phyloP scores from a whole-genome alignment of 2,329 filamentous ascomycete genomes.

The Rutstroemia sp. region DNA sequence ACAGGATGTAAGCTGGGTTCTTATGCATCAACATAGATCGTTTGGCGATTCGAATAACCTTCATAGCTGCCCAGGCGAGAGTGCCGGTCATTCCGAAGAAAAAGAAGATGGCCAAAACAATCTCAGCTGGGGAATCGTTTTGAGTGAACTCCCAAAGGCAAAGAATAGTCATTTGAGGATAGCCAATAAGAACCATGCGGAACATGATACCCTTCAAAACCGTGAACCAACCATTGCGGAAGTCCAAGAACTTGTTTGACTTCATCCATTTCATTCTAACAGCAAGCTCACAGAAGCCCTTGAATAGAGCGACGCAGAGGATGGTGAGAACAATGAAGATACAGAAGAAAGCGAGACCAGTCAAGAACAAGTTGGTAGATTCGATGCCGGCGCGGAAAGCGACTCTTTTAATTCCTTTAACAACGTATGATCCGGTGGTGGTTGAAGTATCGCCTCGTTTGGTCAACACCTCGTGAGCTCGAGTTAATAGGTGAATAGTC shows the following conservation, averaged over 20 bases:
- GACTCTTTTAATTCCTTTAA: constrained; percentile 82
- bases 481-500: constrained; percentile 25
- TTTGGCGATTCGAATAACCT: constrained; percentile 83
- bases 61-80: constrained; percentile 78
- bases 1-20: constrained; percentile 94
- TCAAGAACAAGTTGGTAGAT: constrained; percentile 87
- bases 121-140: constrained; percentile 75
- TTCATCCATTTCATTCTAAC: constrained; percentile 73
- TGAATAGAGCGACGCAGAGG: constrained; percentile 68
- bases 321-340: constrained; percentile 72
- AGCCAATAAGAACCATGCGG: constrained; percentile 82
- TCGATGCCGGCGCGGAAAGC: constrained; percentile 83
- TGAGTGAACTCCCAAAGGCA: constrained; percentile 91
- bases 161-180: constrained; percentile 82
- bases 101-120: constrained; percentile 84
- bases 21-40: constrained; percentile 87
- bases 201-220: constrained; percentile 92
- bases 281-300: constrained; percentile 69
- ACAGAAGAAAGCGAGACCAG: constrained; percentile 81
- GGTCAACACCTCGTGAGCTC: constrained; percentile 34
- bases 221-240: constrained; percentile 89
- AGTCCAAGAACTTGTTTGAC: constrained; percentile 80
- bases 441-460: constrained; percentile 48
- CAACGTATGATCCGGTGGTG: constrained; percentile 48
- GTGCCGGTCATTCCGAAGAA: constrained; percentile 72